phyloP scores from a whole-genome alignment of 2,329 filamentous ascomycete species.

The Aspergillus sp. region DNA sequence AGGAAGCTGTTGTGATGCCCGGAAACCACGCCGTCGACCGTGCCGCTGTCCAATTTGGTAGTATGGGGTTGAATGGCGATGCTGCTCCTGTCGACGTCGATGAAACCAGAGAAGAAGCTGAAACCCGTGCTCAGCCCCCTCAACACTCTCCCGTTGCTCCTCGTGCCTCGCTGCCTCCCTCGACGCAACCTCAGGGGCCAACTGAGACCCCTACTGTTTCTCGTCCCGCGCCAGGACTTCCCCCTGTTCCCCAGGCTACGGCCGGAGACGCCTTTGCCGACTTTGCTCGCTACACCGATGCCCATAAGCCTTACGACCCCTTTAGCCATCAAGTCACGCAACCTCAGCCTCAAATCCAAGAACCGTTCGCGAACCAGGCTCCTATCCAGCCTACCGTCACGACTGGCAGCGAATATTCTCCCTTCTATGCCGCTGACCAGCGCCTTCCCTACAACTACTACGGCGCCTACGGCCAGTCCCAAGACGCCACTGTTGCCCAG shows the following conservation, averaged over 20 bases:
- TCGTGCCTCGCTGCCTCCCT: constrained; percentile 76
- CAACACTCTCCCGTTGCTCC: constrained; percentile 87
- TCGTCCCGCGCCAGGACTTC: constrained; percentile 56
- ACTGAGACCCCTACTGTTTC: constrained; percentile 41
- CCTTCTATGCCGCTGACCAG: constrained; percentile 75
- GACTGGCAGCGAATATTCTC: constrained; percentile 67
- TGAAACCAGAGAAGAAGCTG: constrained; percentile 87
- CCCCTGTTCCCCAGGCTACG: constrained; percentile 52
- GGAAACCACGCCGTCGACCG: constrained; percentile 92
- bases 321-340: constrained; percentile 68
- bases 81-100: constrained; percentile 62
- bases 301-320: constrained; percentile 79
- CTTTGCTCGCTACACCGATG: constrained; percentile 49
- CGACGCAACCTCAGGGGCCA: constrained; percentile 30
- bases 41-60: constrained; percentile 90
- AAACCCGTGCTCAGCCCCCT: constrained; percentile 87
- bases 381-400: constrained; percentile 54
- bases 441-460: constrained; percentile 73
- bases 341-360: constrained; percentile 58
- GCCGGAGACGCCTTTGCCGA: constrained; percentile 43
- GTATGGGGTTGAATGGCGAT: constrained; percentile 78
- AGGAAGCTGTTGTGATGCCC: constrained; percentile 97
- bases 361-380: constrained; percentile 47
- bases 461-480: constrained; percentile 57
- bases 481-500: constrained; percentile 66